Conservation (phyloP, 495 filamentous ascomycete genomes). For the Penicillium mononematosum region DNA sequence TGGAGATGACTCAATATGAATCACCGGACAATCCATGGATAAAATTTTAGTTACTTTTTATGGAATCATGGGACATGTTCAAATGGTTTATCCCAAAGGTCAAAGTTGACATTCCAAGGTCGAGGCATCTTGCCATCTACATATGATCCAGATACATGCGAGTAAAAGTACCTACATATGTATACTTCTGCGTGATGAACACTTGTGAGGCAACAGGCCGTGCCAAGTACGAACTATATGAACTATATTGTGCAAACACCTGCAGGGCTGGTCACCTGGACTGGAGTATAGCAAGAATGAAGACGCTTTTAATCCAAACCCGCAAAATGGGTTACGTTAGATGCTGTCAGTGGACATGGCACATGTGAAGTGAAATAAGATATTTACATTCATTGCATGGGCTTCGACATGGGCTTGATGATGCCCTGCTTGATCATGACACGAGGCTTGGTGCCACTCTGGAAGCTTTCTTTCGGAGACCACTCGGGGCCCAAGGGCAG, state of each 20-base stretch:
- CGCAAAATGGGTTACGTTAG: slow-evolving; percentile 7
- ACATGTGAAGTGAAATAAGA: slow-evolving; percentile 12
- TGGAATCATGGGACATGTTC: slow-evolving; percentile 5
- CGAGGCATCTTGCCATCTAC: slow-evolving; percentile 8
- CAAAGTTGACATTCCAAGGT: slow-evolving; percentile 16
- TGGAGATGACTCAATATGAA: slow-evolving; percentile 10
- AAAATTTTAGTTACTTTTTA: neutral
- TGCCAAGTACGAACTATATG: neutral
- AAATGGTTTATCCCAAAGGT: slow-evolving; percentile 5
- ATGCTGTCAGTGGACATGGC: neutral
- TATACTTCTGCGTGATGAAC: too few species aligned
- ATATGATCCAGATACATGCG: neutral
- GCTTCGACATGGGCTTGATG: slow-evolving; percentile 84
- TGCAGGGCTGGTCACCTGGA: too few species aligned
- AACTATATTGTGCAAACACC: neutral
- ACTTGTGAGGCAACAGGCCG: neutral
- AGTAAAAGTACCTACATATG: too few species aligned
- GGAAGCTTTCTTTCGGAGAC: slow-evolving; percentile 90
- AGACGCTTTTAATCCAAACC: slow-evolving; percentile 7
- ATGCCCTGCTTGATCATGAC: slow-evolving; percentile 91
- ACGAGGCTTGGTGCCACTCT: slow-evolving; percentile 84
- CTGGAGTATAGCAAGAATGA: neutral
- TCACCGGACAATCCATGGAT: slow-evolving; percentile 11
- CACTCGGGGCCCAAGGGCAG: slow-evolving; percentile 91
- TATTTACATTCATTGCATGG: slow-evolving; percentile 49